Base-by-base conservation (phyloP, 129 eudicot species). In the Arctium lappa region DNA sequence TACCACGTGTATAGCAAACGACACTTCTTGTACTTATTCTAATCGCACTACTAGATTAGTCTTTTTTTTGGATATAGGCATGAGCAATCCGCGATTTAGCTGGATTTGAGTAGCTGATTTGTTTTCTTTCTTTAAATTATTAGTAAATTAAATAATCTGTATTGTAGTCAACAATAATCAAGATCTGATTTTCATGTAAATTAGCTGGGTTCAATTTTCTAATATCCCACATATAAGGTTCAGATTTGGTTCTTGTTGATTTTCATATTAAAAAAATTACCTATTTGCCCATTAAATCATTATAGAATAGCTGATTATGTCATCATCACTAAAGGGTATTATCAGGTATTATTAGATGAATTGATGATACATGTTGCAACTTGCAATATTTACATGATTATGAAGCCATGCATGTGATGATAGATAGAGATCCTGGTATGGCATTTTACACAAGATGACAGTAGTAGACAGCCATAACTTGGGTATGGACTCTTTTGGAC, bases 401-500 rank as follows among this genome's bases (percentile, higher is more conserved):
- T 30, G 60, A 73, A 73, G 80, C 37, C 71, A 32, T 44, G 81
- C 81, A 69, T 82, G 86, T 82, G 85, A 60, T 60, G 76, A 66
- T 82, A 46, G 50, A 80, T 80, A 72, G 37, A 72, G 78, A 70
- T 72, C 37, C 12, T 72, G 53, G 84, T 31, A 74, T 81, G 80
- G 9, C 69, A 66, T 44, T 48, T 32, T 68, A 69, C 73, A 81
- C 39, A 81, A 30, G 85, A 32, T 72, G 70, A 80, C 56, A 50
- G 60, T 50, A 27, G 5, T 48, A 72, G 84, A 72, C 73, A 72
- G 72, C 78, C 84, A 75, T 82, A 69, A 82, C 44, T 76, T 66
- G 78, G 39, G 79, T 63, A 73, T 81, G 80, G 85, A 74, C 80
- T 39, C 42, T 81, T 77, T 83, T 83, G 79, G 86, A 83, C 82